Evolutionary conservation across 2,329 filamentous ascomycete genomes (phyloP), one percentile per base, ranked within the genome.

Genomic region (Didymosphaeria variabile): DNA sequence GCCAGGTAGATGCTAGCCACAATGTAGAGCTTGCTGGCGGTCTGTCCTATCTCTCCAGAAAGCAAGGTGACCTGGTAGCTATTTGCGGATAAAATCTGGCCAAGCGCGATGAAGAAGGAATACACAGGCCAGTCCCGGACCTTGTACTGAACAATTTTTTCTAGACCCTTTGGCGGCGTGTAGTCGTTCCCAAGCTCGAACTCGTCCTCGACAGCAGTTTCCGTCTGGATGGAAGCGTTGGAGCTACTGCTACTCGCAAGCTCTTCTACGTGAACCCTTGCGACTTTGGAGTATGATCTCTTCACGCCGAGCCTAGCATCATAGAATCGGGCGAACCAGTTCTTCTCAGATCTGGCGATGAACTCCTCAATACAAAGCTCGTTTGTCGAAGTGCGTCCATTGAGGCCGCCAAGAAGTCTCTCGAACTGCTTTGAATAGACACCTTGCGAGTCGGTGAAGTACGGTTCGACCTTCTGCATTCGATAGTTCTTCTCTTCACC

Each of bases 401-500:
- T 84, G 17, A 90, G 63, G 15, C 19, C 59, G 32, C 45, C 45
- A 19, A 70, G 66, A 1, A 66, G 50, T n/a, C 50, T 32, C 32
- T 63, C 59, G 42, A 69, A 69, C 36, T 66, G 81, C 61, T 81
- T 81, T 64, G 86, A 87, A 72, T 88, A 90, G 63, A 88, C 82
- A 34, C 87, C 88, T 36, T 83, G 87, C 50, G 84, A 84, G 70
- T 90, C 88, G 6, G 85, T 90, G 77, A 91, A 91, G 78, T 87
- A 88, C 2, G 88, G 88, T 66, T 88, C 87, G 0, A 90, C 86
- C 58, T 89, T 87, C 70, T 90, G 88, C 17, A 90, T 82, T 62
- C 86, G 84, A 70, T 85, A 88, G 68, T 88, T 84, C 56, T 84
- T 85, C 70, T 88, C 87, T 60, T 86, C 86, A 19, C 87, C 86